Evolutionary conservation across 2,329 filamentous ascomycete genomes (phyloP).

Genomic region (Tolypocladium cylindrosporum): DNA sequence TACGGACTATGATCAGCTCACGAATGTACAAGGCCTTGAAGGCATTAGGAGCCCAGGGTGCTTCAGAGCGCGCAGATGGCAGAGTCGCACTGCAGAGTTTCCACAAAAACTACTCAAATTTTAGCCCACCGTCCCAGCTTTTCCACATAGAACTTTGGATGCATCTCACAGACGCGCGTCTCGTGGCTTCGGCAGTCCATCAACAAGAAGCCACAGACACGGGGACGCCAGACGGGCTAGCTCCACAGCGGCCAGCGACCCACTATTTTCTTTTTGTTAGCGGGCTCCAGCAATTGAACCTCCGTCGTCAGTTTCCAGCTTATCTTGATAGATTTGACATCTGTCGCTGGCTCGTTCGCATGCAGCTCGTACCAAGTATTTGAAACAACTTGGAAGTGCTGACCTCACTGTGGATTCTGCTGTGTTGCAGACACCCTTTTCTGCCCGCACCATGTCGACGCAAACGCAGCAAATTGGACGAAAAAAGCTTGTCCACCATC

Average conservation of each 20-base stretch:
- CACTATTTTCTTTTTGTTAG: background rate
- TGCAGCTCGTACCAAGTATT: background rate
- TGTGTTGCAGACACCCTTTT: background rate
- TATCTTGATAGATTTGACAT: background rate
- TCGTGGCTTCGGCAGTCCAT: background rate
- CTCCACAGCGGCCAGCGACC: background rate
- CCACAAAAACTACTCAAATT: background rate
- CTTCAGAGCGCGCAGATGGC: background rate
- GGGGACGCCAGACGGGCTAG: background rate
- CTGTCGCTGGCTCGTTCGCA: background rate
- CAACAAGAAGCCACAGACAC: background rate
- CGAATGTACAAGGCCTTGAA: background rate
- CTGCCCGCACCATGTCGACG: constrained; percentile 12
- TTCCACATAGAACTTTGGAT: background rate
- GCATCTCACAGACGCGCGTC: background rate
- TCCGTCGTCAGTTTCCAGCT: background rate
- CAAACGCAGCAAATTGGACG: constrained; percentile 18
- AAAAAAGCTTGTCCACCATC: constrained; percentile 52
- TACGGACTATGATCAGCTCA: background rate
- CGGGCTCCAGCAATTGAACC: background rate
- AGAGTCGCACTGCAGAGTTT: background rate
- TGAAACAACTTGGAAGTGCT: background rate
- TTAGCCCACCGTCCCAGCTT: too few relatives aligned
- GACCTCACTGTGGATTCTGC: too few relatives aligned
- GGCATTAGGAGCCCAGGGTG: background rate